Percentiles rank a stretch among this genome's conserved stretches.
These are phyloP conservation scores for Waltiozyma sp. DNA, from an alignment of 1,139 yeast genomes.

Conservation along the genomic window DNA sequence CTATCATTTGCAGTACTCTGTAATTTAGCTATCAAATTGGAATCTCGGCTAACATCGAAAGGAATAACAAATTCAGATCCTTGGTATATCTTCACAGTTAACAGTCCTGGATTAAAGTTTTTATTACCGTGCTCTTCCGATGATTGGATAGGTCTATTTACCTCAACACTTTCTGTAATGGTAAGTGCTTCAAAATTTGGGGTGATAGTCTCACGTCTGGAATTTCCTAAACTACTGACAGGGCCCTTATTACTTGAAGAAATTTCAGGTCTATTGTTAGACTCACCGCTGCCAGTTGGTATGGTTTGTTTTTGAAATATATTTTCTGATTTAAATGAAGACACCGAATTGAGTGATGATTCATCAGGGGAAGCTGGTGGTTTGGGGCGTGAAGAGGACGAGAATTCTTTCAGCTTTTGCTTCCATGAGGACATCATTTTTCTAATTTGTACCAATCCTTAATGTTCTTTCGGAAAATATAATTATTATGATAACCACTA, in stretches of 20 bases:
- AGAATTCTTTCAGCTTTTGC: constrained; percentile 19
- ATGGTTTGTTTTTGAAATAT: neutral
- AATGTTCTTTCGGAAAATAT: no score
- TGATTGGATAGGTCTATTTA: neutral
- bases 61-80: constrained; percentile 56
- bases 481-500: no score
- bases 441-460: no score
- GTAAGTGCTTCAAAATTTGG: constrained; percentile 5
- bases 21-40: constrained; percentile 11
- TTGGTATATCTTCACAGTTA: constrained; percentile 58
- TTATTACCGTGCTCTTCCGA: neutral
- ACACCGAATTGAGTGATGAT: neutral
- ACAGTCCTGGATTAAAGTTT: constrained; percentile 46
- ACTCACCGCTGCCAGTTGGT: neutral
- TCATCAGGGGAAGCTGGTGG: constrained; percentile 1
- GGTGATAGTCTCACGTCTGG: constrained; percentile 9
- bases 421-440: constrained; percentile 23
- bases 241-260: neutral
- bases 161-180: neutral
- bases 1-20: constrained; percentile 9
- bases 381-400: constrained; percentile 1
- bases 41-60: constrained; percentile 29
- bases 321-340: neutral
- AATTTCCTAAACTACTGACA: neutral
- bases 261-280: neutral